These are phyloP conservation scores for Colletotrichum australisinense DNA, from an alignment of 2,329 filamentous ascomycete species.

Conservation along the genomic window DNA sequence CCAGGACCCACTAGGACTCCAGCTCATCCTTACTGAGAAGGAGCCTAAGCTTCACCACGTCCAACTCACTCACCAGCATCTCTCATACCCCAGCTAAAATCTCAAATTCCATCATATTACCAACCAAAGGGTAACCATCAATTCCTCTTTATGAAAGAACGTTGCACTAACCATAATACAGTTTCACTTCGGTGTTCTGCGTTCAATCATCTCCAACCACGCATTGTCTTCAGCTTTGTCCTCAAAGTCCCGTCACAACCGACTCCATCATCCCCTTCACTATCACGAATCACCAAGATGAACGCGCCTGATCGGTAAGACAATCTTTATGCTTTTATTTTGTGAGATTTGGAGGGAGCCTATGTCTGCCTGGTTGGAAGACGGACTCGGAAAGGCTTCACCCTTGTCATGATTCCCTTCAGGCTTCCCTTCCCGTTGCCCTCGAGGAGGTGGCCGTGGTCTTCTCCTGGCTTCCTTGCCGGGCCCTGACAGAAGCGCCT, in stretches of 20 bases:
- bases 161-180: not conserved
- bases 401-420: too few relatives aligned
- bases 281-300: not conserved
- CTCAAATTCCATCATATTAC: not conserved
- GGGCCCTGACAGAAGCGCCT: not conserved
- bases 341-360: not conserved
- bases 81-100: not conserved
- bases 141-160: not conserved
- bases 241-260: not conserved
- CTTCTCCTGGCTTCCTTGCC: not conserved
- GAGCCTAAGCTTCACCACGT: not conserved
- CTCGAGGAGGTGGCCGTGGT: not conserved
- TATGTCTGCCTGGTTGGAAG: not conserved
- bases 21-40: not conserved
- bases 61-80: not conserved
- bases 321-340: not conserved
- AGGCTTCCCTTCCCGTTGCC: not conserved
- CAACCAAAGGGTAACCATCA: not conserved
- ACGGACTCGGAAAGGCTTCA: not conserved
- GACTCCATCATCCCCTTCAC: not conserved
- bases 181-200: not conserved
- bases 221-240: not conserved
- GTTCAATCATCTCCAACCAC: not conserved
- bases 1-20: constrained; percentile 11
- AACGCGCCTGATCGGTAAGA: constrained; percentile 25